phyloP scores from a whole-genome alignment of 768 basidiomycete genomes.

The Tylopilus felleus region DNA sequence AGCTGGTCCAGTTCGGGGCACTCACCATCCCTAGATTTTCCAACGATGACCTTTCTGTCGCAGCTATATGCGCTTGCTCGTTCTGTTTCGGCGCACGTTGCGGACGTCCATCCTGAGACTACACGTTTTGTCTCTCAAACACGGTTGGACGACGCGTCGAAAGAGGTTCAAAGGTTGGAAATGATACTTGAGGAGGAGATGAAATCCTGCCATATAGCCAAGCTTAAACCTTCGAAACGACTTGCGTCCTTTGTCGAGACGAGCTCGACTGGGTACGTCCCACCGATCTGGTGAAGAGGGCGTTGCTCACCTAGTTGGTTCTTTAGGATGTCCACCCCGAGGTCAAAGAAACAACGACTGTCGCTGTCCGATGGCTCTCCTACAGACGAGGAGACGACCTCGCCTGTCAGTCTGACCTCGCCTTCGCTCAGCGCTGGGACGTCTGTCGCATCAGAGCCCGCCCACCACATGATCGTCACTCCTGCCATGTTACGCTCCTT shows the following conservation, averaged over 20 bases:
- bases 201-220: conserved; percentile 37
- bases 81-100: conserved; percentile 25
- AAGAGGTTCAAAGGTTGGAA: conserved; percentile 32
- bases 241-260: conserved; percentile 42
- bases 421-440: conserved; percentile 49
- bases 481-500: conserved; percentile 57
- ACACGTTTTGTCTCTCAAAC: conserved; percentile 14
- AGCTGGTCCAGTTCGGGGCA: background rate
- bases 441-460: conserved; percentile 35
- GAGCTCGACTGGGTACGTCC: conserved; percentile 38
- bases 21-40: conserved; percentile 27
- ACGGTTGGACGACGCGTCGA: conserved; percentile 27
- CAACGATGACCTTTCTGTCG: conserved; percentile 44
- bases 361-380: conserved; percentile 34
- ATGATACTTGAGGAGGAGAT: conserved; percentile 37
- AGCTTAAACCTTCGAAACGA: conserved; percentile 45
- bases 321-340: conserved; percentile 26
- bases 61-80: conserved; percentile 44
- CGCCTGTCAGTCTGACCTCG: conserved; percentile 22
- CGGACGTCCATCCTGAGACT: conserved; percentile 9
- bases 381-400: conserved; percentile 32
- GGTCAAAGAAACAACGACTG: conserved; percentile 43
- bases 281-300: background rate
- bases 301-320: background rate
- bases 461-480: conserved; percentile 43